Conservation (phyloP, 1,284 basidiomycete species). For the Ganoderma meredithae region DNA sequence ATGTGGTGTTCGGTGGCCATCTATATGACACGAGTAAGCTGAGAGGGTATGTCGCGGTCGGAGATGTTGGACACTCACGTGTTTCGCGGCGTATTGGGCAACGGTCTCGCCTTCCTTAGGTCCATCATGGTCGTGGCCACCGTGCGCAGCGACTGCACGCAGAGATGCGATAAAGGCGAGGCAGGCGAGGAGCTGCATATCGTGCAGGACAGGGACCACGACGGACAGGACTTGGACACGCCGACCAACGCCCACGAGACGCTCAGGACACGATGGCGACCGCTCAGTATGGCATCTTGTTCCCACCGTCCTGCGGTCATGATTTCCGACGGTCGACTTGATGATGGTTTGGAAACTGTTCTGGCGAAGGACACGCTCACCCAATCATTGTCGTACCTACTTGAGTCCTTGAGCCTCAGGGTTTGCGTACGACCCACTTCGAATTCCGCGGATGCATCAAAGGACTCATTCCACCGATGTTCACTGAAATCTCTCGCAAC, state of each 20-base stretch:
- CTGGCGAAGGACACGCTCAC: too few species aligned
- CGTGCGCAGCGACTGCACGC: slow-evolving; percentile 37
- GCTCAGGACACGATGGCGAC: not conserved
- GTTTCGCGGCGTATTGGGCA: slow-evolving; percentile 65
- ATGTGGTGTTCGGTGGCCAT: slow-evolving; percentile 89
- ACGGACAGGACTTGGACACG: slow-evolving; percentile 1
- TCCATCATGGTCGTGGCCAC: slow-evolving; percentile 38
- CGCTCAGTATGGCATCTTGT: not conserved
- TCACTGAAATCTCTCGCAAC: too few species aligned
- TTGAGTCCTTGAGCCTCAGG: too few species aligned
- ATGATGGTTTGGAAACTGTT: too few species aligned
- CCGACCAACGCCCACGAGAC: not conserved
- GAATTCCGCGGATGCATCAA: too few species aligned
- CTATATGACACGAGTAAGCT: slow-evolving; percentile 46
- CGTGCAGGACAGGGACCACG: slow-evolving; percentile 5
- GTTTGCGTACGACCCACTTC: too few species aligned
- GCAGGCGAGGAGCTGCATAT: slow-evolving; percentile 46
- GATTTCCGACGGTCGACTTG: too few species aligned
- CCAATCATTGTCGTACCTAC: not conserved
- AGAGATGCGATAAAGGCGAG: slow-evolving; percentile 45
- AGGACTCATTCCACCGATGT: too few species aligned
- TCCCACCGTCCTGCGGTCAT: not conserved
- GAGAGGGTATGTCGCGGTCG: slow-evolving; percentile 19
- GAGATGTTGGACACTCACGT: slow-evolving; percentile 52
- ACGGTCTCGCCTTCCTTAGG: slow-evolving; percentile 40